Conservation (phyloP, 2,329 filamentous ascomycete species). For the Plectosphaerella cucumerina region DNA sequence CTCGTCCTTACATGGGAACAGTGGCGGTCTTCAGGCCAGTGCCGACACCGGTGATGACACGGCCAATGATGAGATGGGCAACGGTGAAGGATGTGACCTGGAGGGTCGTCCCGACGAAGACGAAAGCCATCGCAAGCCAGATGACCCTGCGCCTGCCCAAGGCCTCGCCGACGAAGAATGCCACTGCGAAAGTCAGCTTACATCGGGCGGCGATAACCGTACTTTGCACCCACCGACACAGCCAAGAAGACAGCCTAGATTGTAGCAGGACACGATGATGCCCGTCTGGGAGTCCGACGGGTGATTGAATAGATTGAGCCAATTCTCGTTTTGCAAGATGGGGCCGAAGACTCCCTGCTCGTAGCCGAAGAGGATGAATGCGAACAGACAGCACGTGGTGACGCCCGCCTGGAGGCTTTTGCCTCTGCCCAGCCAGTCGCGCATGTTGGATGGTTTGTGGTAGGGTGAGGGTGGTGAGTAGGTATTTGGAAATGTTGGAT, state of each 20-base stretch:
- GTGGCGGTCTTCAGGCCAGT: constrained; percentile 30
- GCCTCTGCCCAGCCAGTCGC: constrained; percentile 17
- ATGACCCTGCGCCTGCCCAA: constrained; percentile 27
- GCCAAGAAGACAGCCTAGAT: constrained; percentile 34
- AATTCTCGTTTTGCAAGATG: constrained; percentile 40
- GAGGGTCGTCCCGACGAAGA: constrained; percentile 27
- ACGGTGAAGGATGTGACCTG: constrained; percentile 28
- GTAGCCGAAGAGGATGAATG: constrained; percentile 34
- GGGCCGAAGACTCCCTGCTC: constrained; percentile 44
- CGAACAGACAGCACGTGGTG: constrained; percentile 17
- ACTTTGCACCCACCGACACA: constrained; percentile 13
- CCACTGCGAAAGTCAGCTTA: constrained; percentile 1
- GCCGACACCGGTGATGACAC: constrained; percentile 35
- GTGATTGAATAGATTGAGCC: constrained; percentile 30
- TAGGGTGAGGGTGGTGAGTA: too few species aligned
- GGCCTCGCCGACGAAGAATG: constrained; percentile 25
- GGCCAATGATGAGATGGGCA: constrained; percentile 36
- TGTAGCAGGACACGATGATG: constrained; percentile 38
- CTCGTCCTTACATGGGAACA: constrained; percentile 25
- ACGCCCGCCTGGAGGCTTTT: constrained; percentile 17
- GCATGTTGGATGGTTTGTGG: constrained; percentile 9
- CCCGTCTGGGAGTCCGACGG: constrained; percentile 30
- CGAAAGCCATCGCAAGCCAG: constrained; percentile 23
- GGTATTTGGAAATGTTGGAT: too few species aligned
- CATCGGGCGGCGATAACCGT: neutral